Evolutionary conservation across 2,329 filamentous ascomycete genomes (phyloP).

Genomic region (Colletotrichum horii): DNA sequence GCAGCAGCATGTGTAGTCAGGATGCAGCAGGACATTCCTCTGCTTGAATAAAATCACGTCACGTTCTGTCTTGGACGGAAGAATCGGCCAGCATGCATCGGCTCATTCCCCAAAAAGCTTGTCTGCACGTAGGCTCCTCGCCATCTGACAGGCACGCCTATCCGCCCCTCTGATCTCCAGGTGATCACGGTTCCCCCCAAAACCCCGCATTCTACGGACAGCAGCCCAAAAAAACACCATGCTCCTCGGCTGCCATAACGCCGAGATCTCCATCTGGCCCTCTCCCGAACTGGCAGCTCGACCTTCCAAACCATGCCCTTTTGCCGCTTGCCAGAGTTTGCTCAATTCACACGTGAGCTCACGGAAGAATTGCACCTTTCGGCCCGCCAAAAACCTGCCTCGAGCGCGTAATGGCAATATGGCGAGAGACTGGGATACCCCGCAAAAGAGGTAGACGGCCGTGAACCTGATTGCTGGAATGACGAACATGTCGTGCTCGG

Average conservation of each 20-base stretch:
- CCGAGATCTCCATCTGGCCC: neutral
- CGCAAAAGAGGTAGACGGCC: neutral
- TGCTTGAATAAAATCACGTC: neutral
- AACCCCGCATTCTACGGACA: neutral
- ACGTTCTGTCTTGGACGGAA: neutral
- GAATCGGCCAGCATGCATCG: neutral
- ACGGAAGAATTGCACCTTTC: neutral
- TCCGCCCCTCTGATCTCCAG: conserved; percentile 8
- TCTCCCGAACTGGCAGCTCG: neutral
- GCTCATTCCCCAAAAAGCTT: neutral
- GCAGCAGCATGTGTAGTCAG: neutral
- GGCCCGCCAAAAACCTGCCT: neutral
- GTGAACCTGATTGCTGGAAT: conserved; percentile 14
- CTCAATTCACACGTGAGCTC: neutral
- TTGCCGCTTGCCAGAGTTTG: neutral
- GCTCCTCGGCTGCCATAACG: conserved; percentile 1
- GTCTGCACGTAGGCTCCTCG: neutral
- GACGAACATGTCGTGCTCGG: neutral
- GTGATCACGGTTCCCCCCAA: neutral
- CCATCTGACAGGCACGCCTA: conserved; percentile 7
- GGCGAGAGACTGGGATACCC: neutral
- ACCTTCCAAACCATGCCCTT: neutral
- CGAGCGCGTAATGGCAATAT: neutral
- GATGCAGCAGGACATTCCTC: neutral
- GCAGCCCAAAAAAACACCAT: neutral